Evolutionary conservation across 805 yeast species (phyloP), one percentile per base, ranked within the genome.

Genomic region (Saturnispora gosingensis): DNA sequence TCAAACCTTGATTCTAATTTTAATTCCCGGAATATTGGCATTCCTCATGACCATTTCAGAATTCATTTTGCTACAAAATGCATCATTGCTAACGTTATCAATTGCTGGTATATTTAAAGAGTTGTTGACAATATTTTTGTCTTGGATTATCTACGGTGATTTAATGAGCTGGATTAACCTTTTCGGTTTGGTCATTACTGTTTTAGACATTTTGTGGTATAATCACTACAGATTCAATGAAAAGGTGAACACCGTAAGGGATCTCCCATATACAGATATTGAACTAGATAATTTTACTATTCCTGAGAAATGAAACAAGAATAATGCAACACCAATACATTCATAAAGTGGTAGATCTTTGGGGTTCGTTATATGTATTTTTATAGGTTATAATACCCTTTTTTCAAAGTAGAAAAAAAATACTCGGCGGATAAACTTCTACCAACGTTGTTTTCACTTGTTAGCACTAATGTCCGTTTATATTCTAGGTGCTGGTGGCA

Each of bases 51-150:
- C 97, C 0, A 68, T 88, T 2, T 80, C 87, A 59, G 99, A 91
- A 66, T 90, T 87, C 68, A 82, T 85, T 52, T 78, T 93, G 7
- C 74, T 93, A 49, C 83, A 85, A 51, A 79, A 83, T 43, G 86
- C 97, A 0, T 85, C 88, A 51, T 88, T 93, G 13, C 73, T 90
- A 44, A 90, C 99, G 0, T 69, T 93, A 30, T 83, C 95, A 5
- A 80, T 93, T 43, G 95, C 95, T 0, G 99, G 99, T 1, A 86
- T 93, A 16, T 86, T 91, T 65, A 93, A 93, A 64, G 99, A 93
- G 65, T 72, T 93, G 15, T 71, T 90, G 45, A 93, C 99, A 0
- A 88, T 93, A 38, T 59, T 77, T 32, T 74, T 83, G 1, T 71
- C 82, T 4, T 80, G 91, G 52, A 56, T 88, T 5, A 73, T 90